Percentiles rank a stretch among this genome's conserved stretches.
Conservation (phyloP, 169 alveolate genomes). For the Miamiensis avidus region DNA sequence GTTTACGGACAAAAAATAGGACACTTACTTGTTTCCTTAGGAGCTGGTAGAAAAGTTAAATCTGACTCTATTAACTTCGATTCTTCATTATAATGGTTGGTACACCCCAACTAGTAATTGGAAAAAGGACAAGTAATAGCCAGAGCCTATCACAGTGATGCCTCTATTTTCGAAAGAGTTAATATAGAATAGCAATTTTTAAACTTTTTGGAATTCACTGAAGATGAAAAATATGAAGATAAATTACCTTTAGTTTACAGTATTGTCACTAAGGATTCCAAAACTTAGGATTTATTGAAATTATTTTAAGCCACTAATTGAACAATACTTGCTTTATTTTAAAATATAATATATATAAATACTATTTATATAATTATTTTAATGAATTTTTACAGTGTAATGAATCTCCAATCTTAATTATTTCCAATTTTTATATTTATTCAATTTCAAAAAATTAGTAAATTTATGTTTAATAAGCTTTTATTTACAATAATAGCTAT, state of each 20-base stretch:
- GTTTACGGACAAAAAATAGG: constrained; percentile 34
- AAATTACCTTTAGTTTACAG: not conserved
- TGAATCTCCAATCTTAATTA: too few species aligned
- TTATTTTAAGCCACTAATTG: not conserved
- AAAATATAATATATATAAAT: too few species aligned
- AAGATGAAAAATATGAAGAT: not conserved
- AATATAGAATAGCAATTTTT: not conserved
- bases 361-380: too few species aligned
- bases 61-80: constrained; percentile 35
- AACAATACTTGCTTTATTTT: too few species aligned
- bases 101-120: constrained; percentile 14
- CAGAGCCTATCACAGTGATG: constrained; percentile 5
- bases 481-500: too few species aligned
- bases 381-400: too few species aligned
- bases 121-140: constrained; percentile 12
- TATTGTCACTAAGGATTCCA: not conserved
- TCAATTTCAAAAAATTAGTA: too few species aligned
- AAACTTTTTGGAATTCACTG: not conserved
- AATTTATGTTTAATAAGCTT: too few species aligned
- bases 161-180: not conserved
- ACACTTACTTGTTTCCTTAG: constrained; percentile 39
- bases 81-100: constrained; percentile 18
- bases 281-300: not conserved
- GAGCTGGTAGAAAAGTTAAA: constrained; percentile 47
- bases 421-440: too few species aligned